These are phyloP conservation scores for Solanum chacoense DNA, from an alignment of 305 asterid species.

Conservation along the genomic window DNA sequence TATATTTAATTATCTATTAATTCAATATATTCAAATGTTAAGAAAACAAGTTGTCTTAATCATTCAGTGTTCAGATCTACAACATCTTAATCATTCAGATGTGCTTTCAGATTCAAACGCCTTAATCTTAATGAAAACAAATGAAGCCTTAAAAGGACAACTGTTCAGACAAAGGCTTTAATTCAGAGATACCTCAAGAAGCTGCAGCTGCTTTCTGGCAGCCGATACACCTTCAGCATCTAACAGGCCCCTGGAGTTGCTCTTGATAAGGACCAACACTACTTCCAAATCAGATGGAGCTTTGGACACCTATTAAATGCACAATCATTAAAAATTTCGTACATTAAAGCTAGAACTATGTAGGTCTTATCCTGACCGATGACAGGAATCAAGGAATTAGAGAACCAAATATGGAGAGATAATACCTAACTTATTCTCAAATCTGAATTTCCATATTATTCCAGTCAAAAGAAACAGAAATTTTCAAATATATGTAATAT, in stretches of 20 bases:
- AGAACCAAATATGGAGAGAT: neutral
- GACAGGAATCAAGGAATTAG: neutral
- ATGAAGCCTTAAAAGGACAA: neutral
- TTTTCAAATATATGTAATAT: neutral
- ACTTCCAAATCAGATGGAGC: constrained; percentile 92
- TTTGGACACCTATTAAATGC: constrained; percentile 55
- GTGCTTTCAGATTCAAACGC: neutral
- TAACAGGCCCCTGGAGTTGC: constrained; percentile 57
- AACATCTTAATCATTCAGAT: neutral
- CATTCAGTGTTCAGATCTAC: neutral
- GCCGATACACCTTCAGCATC: constrained; percentile 60
- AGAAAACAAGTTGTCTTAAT: neutral
- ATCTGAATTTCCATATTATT: neutral
- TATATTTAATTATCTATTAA: neutral
- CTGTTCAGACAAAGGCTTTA: neutral
- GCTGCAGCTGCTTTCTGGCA: constrained; percentile 70
- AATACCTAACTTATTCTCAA: neutral
- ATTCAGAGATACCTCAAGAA: constrained; percentile 64
- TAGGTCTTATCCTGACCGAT: neutral
- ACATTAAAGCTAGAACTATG: neutral
- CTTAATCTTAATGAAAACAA: neutral
- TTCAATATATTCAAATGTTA: neutral
- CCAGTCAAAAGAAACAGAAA: neutral
- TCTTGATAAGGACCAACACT: constrained; percentile 76
- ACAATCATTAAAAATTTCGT: constrained; percentile 2